Percentiles rank a stretch among this genome's conserved stretches.
phyloP scores from a whole-genome alignment of 169 alveolate genomes.

The Cryptosporidium muris region DNA sequence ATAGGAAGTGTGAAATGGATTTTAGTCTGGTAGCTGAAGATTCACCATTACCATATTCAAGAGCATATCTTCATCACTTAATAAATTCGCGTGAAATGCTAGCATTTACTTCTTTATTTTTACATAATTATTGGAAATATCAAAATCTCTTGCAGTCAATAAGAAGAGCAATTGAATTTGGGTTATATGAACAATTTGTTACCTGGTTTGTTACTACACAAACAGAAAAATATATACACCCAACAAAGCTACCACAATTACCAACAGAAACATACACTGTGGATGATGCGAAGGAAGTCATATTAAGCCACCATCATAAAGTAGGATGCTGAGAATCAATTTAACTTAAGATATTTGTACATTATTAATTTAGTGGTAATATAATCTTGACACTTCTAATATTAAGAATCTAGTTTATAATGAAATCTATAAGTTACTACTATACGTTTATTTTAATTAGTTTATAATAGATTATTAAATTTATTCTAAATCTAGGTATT shows the following conservation, averaged over 20 bases:
- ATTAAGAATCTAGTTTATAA: no score
- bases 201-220: slow-evolving; percentile 69
- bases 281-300: slow-evolving; percentile 38
- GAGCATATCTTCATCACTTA: slow-evolving; percentile 54
- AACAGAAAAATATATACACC: slow-evolving; percentile 48
- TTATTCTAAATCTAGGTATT: background rate
- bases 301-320: background rate
- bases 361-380: no score
- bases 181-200: slow-evolving; percentile 21
- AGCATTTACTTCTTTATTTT: slow-evolving; percentile 43
- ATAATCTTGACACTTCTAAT: no score
- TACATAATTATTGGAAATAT: slow-evolving; percentile 71
- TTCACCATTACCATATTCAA: slow-evolving; percentile 49
- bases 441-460: no score
- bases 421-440: no score
- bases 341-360: no score
- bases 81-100: slow-evolving; percentile 58
- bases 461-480: background rate
- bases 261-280: slow-evolving; percentile 36
- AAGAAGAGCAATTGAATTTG: slow-evolving; percentile 33
- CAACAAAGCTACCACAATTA: slow-evolving; percentile 43
- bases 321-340: no score
- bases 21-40: slow-evolving; percentile 13
- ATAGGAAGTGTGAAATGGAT: slow-evolving; percentile 39
- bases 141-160: slow-evolving; percentile 49